Evolutionary conservation across 2,329 filamentous ascomycete genomes (phyloP), one percentile per base, ranked within the genome.

Genomic region (Alternaria arbusti): DNA sequence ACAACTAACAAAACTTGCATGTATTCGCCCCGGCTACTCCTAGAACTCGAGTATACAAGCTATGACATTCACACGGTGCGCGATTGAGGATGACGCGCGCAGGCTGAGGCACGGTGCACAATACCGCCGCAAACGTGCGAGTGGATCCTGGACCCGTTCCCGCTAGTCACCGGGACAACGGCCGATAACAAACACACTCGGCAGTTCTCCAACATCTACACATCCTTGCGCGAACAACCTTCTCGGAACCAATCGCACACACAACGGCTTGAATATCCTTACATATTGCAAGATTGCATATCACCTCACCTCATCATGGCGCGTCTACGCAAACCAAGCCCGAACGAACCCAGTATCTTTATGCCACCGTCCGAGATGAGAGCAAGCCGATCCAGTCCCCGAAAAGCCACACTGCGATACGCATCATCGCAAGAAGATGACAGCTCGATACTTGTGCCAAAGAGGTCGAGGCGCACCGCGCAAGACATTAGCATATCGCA

Each of bases 261-360:
- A 56, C 36, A 54, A 23, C 23, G 1, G 43, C 52, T 54, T 49
- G 46, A 36, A 28, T 47, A 61, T 58, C 44, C 25, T 50, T 57
- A 56, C 49, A 52, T 12, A 57, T 22, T 45, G 30, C 22, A 60
- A 43, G 40, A 40, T 52, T 59, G 50, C 25, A 45, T 51, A 62
- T 40, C 60, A 30, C 26, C 43, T 47, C 28, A 25, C 13, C n/a
- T 57, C 5, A 58, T 22, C 15, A 79, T 79, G 77, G 77, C 77
- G 51, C 77, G 77, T 54, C 70, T 79, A 23, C 77, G 76, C 51
- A 79, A 78, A 61, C 67, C 75, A 4, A 73, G 70, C 32, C 67
- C 70, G 28, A 62, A 71, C 26, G 74, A 78, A 40, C 61, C 70
- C 9, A 68, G 65, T 49, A 63, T 71, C 30, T 57, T 72, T 30